Conservation (phyloP, 805 yeast genomes). For the Dipodascopsis tothii region DNA sequence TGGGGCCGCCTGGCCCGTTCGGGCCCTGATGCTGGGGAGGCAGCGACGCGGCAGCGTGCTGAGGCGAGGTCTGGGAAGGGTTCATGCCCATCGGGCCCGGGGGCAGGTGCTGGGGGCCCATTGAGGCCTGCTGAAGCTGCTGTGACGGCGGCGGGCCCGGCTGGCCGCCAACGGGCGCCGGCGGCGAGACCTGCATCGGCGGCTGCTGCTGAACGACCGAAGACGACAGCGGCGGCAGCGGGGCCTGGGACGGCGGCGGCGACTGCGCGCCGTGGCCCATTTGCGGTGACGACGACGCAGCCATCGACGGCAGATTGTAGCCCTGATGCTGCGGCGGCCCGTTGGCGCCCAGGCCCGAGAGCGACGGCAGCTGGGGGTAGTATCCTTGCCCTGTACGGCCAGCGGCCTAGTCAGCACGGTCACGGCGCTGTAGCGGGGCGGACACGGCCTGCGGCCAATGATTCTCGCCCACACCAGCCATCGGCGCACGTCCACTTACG, state of each 20-base stretch:
- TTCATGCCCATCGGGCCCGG: not conserved
- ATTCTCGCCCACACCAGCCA: too few relatives aligned
- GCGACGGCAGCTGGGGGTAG: constrained; percentile 29
- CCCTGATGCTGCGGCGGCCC: constrained; percentile 19
- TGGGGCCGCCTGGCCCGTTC: not conserved
- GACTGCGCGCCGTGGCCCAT: constrained; percentile 22
- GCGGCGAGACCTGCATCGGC: constrained; percentile 26
- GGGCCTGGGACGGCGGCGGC: constrained; percentile 14
- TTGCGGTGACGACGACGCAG: constrained; percentile 29
- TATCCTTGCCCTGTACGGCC: constrained; percentile 23
- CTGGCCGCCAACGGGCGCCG: constrained; percentile 11
- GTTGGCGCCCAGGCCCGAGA: constrained; percentile 26
- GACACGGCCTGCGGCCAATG: too few relatives aligned
- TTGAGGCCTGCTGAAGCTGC: constrained; percentile 9
- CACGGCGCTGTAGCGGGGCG: too few relatives aligned
- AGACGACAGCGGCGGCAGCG: constrained; percentile 14
- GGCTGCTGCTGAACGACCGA: constrained; percentile 28
- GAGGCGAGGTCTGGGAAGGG: not conserved
- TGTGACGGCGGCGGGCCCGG: constrained; percentile 12
- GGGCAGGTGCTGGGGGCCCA: constrained; percentile 19
- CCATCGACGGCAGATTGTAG: constrained; percentile 19
- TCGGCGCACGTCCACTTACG: constrained; percentile 9
- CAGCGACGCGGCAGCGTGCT: not conserved
- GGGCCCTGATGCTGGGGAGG: not conserved
- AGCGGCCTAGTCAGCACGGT: constrained; percentile 11